Evolutionary conservation across 257 asterid species (phyloP).

Genomic region (Coffea canephora): DNA sequence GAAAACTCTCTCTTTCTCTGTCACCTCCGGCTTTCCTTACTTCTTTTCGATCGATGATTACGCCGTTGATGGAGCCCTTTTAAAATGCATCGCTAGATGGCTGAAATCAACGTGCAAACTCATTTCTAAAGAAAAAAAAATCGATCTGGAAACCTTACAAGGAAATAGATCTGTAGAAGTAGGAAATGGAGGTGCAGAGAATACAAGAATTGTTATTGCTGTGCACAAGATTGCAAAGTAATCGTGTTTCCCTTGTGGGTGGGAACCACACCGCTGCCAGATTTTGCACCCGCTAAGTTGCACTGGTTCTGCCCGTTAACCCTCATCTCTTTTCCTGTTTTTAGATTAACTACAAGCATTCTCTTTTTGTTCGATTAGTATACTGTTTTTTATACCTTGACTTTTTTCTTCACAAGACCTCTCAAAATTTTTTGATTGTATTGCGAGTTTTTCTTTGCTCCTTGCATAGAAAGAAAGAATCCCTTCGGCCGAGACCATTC

Average conservation of each 20-base stretch:
- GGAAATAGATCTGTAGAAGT: constrained; percentile 1
- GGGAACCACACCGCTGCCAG: constrained; percentile 53
- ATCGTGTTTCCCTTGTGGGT: constrained; percentile 45
- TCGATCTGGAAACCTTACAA: constrained; percentile 27
- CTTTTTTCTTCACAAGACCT: not conserved
- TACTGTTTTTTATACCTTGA: not conserved
- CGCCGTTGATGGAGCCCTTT: constrained; percentile 16
- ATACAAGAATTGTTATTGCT: constrained; percentile 24
- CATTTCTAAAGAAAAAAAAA: not conserved
- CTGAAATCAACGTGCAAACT: not conserved
- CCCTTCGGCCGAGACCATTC: not conserved
- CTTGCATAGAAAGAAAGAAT: not conserved
- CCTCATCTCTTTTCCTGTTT: not conserved
- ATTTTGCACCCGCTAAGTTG: constrained; percentile 45
- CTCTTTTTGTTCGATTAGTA: not conserved
- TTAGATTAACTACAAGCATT: not conserved
- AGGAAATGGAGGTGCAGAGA: constrained; percentile 39
- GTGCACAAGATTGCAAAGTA: constrained; percentile 22
- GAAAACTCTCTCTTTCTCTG: constrained; percentile 2
- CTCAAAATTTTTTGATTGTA: not conserved
- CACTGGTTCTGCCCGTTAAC: not conserved
- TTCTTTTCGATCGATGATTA: constrained; percentile 16
- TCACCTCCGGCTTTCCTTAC: constrained; percentile 12
- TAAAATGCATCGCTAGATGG: not conserved
- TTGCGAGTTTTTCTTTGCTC: not conserved